Percentiles rank a stretch among this genome's conserved stretches.
Conservation (phyloP, 2,329 filamentous ascomycete species). For the Alternaria ethzedia region DNA sequence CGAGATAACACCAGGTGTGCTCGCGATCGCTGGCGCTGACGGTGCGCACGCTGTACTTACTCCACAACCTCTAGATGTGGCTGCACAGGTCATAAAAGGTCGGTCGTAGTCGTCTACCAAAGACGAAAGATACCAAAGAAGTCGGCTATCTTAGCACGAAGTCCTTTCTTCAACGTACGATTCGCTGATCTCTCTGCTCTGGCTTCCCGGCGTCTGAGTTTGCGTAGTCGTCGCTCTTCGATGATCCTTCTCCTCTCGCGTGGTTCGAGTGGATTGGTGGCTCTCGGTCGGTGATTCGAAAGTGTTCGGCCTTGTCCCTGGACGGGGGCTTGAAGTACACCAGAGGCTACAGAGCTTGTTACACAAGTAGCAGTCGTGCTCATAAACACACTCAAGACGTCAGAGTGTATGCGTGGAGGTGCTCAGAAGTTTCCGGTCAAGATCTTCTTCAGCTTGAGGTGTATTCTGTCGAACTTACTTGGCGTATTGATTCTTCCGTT, state of each 20-base stretch:
- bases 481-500: not conserved
- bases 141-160: not conserved
- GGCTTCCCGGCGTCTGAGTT: not conserved
- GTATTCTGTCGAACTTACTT: not conserved
- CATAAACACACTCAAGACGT: not conserved
- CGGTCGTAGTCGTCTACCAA: not conserved
- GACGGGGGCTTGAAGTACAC: not conserved
- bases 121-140: not conserved
- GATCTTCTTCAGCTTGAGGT: slow-evolving; percentile 3
- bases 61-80: not conserved
- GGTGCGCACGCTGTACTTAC: not conserved
- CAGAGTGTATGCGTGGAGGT: not conserved
- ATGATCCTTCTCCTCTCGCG: not conserved
- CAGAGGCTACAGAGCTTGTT: slow-evolving; percentile 1
- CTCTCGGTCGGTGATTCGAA: not conserved
- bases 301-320: not conserved
- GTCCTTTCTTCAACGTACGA: not conserved
- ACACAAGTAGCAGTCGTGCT: not conserved
- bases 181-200: not conserved
- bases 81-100: not conserved
- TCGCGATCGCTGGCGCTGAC: not conserved
- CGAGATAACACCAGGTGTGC: not conserved
- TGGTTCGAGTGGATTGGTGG: not conserved
- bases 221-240: slow-evolving; percentile 2
- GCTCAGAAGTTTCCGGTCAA: not conserved